A percentile compares a stretch with the other conserved stretches of the same genome.
phyloP scores from a whole-genome alignment of 768 basidiomycete genomes.

The Macrolepiota fuliginosa region DNA sequence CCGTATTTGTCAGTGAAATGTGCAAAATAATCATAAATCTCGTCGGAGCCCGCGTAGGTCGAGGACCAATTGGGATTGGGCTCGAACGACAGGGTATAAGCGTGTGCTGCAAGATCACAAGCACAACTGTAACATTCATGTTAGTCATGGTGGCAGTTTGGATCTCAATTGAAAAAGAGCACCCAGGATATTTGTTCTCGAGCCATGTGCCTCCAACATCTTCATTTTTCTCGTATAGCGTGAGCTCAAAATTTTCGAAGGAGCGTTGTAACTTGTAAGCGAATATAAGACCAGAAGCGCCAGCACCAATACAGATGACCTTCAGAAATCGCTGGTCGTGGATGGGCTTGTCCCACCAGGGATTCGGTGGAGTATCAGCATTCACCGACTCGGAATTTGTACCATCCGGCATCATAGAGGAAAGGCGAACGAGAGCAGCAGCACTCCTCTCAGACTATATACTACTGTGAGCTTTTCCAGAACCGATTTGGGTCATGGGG shows the following conservation, averaged over 20 bases:
- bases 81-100: conserved; percentile 31
- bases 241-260: conserved; percentile 29
- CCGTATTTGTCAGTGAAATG: conserved; percentile 20
- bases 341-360: conserved; percentile 20
- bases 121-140: conserved; percentile 29
- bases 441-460: neutral
- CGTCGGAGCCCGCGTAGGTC: no score
- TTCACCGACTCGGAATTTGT: neutral
- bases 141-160: conserved; percentile 22
- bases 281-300: conserved; percentile 31
- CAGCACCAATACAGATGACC: conserved; percentile 31
- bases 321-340: conserved; percentile 27
- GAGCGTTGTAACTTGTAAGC: conserved; percentile 34
- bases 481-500: neutral
- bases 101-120: conserved; percentile 31
- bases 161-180: no score
- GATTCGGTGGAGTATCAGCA: neutral
- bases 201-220: no score
- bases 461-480: neutral
- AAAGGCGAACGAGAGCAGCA: neutral
- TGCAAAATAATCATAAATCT: conserved; percentile 21
- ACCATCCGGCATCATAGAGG: neutral
- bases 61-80: conserved; percentile 25
- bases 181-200: conserved; percentile 24
- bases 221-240: conserved; percentile 32